A percentile compares a stretch with the other conserved stretches of the same genome.
phyloP scores from a whole-genome alignment of 2,329 filamentous ascomycete species.

The Didymella glomerata region DNA sequence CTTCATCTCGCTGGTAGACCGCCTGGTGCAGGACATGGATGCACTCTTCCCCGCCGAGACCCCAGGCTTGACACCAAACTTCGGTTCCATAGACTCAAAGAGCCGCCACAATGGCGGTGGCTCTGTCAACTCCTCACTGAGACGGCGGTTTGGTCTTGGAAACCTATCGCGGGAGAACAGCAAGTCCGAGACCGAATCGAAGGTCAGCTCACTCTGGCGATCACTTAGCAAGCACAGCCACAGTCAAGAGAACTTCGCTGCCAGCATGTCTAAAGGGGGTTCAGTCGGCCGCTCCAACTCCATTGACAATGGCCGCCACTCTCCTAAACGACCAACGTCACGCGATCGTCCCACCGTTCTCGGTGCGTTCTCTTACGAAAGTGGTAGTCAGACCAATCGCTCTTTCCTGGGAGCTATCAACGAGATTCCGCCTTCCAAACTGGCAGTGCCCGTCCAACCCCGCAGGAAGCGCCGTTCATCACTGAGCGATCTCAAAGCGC shows the following conservation, averaged over 20 bases:
- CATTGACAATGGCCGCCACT: constrained; percentile 70
- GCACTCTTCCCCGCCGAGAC: constrained; percentile 78
- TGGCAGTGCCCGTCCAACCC: constrained; percentile 35
- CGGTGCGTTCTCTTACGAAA: constrained; percentile 59
- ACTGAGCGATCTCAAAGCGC: constrained; percentile 79
- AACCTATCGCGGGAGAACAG: constrained; percentile 79
- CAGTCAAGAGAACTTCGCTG: constrained; percentile 56
- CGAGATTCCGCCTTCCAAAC: constrained; percentile 53
- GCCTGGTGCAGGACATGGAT: constrained; percentile 88
- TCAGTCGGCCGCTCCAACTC: constrained; percentile 74
- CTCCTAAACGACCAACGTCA: constrained; percentile 62
- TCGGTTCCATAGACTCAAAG: constrained; percentile 67
- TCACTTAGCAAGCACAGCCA: constrained; percentile 81
- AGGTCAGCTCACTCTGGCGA: constrained; percentile 80
- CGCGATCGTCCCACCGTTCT: constrained; percentile 62
- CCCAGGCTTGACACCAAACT: constrained; percentile 56
- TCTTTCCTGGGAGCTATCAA: constrained; percentile 61
- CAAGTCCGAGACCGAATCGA: constrained; percentile 73
- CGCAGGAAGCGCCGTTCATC: constrained; percentile 87
- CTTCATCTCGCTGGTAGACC: constrained; percentile 88
- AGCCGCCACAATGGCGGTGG: constrained; percentile 71
- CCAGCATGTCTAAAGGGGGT: constrained; percentile 72
- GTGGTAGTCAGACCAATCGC: constrained; percentile 45
- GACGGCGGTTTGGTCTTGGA: constrained; percentile 84
- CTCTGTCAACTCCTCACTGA: constrained; percentile 82